Evolutionary conservation across 139 green algal species (phyloP).

Genomic region (Pleodorina starrii): DNA sequence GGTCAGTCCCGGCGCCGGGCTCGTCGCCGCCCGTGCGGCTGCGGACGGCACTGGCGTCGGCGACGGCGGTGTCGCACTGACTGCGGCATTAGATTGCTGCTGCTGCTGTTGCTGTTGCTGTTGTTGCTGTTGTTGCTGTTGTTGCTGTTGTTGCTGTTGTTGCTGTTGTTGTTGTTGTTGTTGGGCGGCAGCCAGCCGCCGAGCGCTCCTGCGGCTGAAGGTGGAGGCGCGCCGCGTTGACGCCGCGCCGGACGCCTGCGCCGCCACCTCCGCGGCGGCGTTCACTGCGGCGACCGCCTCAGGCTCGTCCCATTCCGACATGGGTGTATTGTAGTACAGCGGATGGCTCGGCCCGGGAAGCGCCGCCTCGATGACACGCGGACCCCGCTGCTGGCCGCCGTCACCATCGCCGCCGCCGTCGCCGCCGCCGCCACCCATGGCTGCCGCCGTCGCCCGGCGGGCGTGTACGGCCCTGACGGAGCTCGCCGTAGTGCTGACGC

Average conservation of each 20-base stretch:
- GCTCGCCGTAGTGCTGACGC: neutral
- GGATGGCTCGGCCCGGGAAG: slow-evolving; percentile 27
- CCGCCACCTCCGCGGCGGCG: neutral
- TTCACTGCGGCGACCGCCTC: slow-evolving; percentile 16
- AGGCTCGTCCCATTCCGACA: slow-evolving; percentile 31
- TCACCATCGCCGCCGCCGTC: neutral
- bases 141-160: neutral
- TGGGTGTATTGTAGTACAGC: slow-evolving; percentile 37
- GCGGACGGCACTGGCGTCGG: neutral
- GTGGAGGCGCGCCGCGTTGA: neutral
- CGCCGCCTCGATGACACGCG: neutral
- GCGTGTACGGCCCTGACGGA: neutral
- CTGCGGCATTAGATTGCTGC: neutral
- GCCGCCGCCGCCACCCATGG: neutral
- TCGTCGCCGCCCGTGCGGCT: too few relatives aligned
- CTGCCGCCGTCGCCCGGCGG: neutral
- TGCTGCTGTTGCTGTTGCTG: slow-evolving; percentile 1
- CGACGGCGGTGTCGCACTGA: neutral
- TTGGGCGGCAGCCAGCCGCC: neutral
- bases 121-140: neutral
- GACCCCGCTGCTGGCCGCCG: neutral
- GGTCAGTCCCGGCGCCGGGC: too few relatives aligned
- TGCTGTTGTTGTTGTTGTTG: neutral
- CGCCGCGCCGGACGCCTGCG: neutral
- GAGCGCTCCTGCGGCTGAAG: neutral